Base-by-base conservation (phyloP, 1,139 yeast genomes). In the Suhomyces wounanorum region DNA sequence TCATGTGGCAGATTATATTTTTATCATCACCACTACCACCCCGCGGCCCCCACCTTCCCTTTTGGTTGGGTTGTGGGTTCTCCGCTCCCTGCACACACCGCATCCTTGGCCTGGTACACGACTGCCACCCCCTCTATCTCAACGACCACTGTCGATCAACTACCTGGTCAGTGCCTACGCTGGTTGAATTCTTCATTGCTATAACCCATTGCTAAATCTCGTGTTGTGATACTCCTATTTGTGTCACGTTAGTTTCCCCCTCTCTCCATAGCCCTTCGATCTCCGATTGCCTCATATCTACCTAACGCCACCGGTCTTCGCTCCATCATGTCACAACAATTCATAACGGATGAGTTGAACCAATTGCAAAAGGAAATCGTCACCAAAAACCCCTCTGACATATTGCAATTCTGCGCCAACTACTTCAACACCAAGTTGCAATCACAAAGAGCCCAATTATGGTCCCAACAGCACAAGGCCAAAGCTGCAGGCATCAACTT, bases 321-420 rank as follows among this genome's bases (percentile, higher is more conserved):
- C 37, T 33, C 38, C 40, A 43, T 26, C 44, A 58, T 58, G 61
- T 52, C 61, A 21, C 55, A 55, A 38, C 55, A 52, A 44, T 56
- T 57, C 47, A 51, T 55, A 44, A 55, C 60, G 38, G 59, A 81
- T 52, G 90, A 85, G 66, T 76, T 86, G 67, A 79, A 80, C 61
- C 82, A 76, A 55, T 82, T 85, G 65, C 85, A 84, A 66, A 78
- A 76, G 61, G 89, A 85, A 65, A 75, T 87, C 55, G 72, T 77
- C 49, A 72, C 78, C 49, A 81, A 83, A 60, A 81, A 84, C 59
- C 96, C 96, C 1, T 67, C 73, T 17, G 92, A 87, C 63, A 73
- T 87, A 30, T 68, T 87, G 55, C 92, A 87, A 65, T 88, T 87
- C 68, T 85, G 92, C 62, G 87, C 89, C 54, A 81, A 84, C 64